Evolutionary conservation across 2,329 filamentous ascomycete genomes (phyloP).

Genomic region (Blastomyces parvus): DNA sequence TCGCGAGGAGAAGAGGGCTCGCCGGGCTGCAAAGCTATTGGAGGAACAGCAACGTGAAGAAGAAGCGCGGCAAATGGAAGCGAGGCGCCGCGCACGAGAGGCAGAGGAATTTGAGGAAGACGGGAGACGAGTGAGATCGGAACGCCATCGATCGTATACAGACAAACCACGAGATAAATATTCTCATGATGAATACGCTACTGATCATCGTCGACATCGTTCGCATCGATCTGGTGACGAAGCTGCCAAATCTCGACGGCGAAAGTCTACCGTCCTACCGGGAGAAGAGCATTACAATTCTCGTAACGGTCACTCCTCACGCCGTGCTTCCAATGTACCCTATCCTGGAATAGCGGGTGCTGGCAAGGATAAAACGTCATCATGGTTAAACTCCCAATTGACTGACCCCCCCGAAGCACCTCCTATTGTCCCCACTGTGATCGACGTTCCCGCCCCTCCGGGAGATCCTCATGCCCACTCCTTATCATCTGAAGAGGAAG

Average conservation of each 20-base stretch:
- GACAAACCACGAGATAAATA: conserved; percentile 22
- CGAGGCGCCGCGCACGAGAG: conserved; percentile 26
- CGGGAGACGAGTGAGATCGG: conserved; percentile 19
- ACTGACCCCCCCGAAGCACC: conserved; percentile 41
- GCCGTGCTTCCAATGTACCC: conserved; percentile 15
- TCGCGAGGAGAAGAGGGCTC: conserved; percentile 51
- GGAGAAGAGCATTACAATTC: conserved; percentile 27
- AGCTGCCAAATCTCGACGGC: conserved; percentile 25
- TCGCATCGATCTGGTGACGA: conserved; percentile 28
- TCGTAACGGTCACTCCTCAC: conserved; percentile 22
- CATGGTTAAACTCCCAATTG: conserved; percentile 41
- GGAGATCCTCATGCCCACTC: conserved; percentile 26
- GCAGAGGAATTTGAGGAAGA: conserved; percentile 19
- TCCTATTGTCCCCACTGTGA: conserved; percentile 37
- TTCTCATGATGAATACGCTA: conserved; percentile 22
- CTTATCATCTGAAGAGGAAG: conserved; percentile 37
- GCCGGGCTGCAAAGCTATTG: conserved; percentile 41
- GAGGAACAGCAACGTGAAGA: conserved; percentile 30
- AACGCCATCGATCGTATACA: conserved; percentile 26
- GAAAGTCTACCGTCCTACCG: conserved; percentile 27
- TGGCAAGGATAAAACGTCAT: conserved; percentile 41
- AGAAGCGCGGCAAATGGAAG: conserved; percentile 23
- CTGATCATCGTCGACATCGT: conserved; percentile 23
- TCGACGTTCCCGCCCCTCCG: conserved; percentile 31
- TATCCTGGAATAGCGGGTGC: conserved; percentile 26